Evolutionary conservation across 768 basidiomycete genomes (phyloP), one percentile per base, ranked within the genome.

Genomic region (Amanita exitialis): DNA sequence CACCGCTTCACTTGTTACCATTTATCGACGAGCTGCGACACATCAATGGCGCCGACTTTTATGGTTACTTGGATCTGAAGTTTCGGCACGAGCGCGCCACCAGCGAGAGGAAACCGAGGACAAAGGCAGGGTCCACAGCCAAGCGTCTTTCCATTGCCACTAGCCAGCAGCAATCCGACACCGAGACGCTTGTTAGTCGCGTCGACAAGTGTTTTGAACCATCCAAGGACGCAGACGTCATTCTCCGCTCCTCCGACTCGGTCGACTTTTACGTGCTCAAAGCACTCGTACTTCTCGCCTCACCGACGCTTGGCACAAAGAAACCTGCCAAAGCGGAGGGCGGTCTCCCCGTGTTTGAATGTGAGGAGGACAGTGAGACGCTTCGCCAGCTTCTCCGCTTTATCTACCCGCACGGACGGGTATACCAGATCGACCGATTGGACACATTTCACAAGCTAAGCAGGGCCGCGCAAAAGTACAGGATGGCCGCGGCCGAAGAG

Each of bases 261-360:
- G 47, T 66, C 37, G 58, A 70, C 49, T 68, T 69, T 53, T 58
- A 56, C 28, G 57, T 64, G 34, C 57, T 57, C 47, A 61, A 62
- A 47, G 43, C 49, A 8, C 49, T 69, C 1, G 55, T 71, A 4
- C 54, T 62, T 8, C 34, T 64, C 7, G 57, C 59, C 4, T 70
- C 70, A 0, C 59, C 65, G 3, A 47, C 66, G 12, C 67, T 69
- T 47, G 48, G 49, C 18, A 58, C 51, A 38, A 69, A 68, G 68
- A 37, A 18, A 15, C 15, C 37, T 21, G 16, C 36, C 25, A 49
- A 47, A 49, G 25, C 15, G 15, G 37, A 37, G 23, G 35, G 16
- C 2, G 27, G 37, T 16, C 47, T 49, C 9, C 49, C 49, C 6
- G 18, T 51, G 9, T 42, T 51, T 15, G 38, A 36, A 10, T 23